A percentile compares a stretch with the other conserved stretches of the same genome.
Evolutionary conservation across 305 asterid genomes (phyloP).

Genomic region (Stenogyne calaminthoides): DNA sequence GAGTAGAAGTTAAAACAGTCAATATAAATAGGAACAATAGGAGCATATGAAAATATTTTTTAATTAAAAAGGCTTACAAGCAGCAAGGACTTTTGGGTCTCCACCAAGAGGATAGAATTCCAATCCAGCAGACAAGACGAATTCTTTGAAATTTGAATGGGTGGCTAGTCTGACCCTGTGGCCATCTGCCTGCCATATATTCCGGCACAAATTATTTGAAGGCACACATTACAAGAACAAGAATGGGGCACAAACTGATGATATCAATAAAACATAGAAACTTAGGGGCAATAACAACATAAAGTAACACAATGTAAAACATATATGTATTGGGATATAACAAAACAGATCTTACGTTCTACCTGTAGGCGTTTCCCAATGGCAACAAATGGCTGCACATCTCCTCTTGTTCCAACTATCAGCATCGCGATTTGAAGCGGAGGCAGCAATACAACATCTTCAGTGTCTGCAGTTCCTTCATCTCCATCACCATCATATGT

Average conservation of each 20-base stretch:
- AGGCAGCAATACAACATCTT: slow-evolving; percentile 48
- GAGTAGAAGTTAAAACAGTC: neutral
- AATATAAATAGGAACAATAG: neutral
- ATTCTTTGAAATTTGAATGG: slow-evolving; percentile 83
- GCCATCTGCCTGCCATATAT: slow-evolving; percentile 72
- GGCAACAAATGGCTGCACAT: slow-evolving; percentile 94
- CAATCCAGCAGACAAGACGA: slow-evolving; percentile 80
- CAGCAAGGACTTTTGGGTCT: slow-evolving; percentile 94
- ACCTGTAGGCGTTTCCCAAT: slow-evolving; percentile 93
- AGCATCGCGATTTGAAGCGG: slow-evolving; percentile 92
- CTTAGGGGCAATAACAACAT: neutral
- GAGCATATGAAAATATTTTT: neutral
- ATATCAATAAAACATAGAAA: neutral
- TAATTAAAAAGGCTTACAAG: slow-evolving; percentile 56
- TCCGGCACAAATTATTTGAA: slow-evolving; percentile 25
- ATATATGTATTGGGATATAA: neutral
- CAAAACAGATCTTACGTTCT: neutral
- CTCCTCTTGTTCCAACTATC: slow-evolving; percentile 97
- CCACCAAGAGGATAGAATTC: slow-evolving; percentile 95
- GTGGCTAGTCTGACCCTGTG: slow-evolving; percentile 92
- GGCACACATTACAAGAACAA: slow-evolving; percentile 17
- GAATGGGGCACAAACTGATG: neutral
- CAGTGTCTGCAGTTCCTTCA: slow-evolving; percentile 36
- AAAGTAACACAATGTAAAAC: neutral
- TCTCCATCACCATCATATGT: slow-evolving; percentile 39